phyloP scores from a whole-genome alignment of 176 grass and related monocot species.

The Tuctoria greenei region DNA sequence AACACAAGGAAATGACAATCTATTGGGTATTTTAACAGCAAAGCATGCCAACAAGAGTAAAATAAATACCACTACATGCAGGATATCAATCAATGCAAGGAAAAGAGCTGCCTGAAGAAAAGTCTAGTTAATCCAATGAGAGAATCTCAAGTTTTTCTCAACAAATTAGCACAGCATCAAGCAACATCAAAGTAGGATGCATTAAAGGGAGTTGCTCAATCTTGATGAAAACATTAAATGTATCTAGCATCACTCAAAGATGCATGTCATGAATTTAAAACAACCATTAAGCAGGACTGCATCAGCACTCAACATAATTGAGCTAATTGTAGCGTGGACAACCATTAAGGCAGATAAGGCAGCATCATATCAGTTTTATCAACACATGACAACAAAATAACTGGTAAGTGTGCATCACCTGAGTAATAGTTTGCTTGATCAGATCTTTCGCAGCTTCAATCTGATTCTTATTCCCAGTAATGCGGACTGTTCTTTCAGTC shows the following conservation, averaged over 20 bases:
- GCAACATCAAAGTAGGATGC: neutral
- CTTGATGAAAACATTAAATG: conserved; percentile 1
- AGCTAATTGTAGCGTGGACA: conserved; percentile 9
- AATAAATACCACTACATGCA: neutral
- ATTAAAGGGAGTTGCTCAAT: neutral
- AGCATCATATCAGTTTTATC: neutral
- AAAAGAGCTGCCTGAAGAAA: neutral
- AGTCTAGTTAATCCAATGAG: neutral
- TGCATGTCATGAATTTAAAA: conserved; percentile 9
- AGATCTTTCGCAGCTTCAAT: conserved; percentile 88
- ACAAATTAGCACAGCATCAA: neutral
- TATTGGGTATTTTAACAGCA: neutral
- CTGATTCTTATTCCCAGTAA: conserved; percentile 91
- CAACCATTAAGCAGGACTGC: conserved; percentile 3
- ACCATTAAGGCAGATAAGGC: neutral
- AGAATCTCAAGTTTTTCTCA: conserved; percentile 13
- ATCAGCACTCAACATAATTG: conserved; percentile 26
- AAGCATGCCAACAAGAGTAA: neutral
- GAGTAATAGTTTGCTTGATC: conserved; percentile 86
- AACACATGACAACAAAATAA: neutral
- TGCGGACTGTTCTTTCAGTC: conserved; percentile 76
- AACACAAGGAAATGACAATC: neutral
- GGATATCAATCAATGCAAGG: neutral
- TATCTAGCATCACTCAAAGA: conserved; percentile 2
- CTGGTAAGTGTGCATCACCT: neutral